Conservation (phyloP, 2,329 filamentous ascomycete species). For the Botrytis medusae region DNA sequence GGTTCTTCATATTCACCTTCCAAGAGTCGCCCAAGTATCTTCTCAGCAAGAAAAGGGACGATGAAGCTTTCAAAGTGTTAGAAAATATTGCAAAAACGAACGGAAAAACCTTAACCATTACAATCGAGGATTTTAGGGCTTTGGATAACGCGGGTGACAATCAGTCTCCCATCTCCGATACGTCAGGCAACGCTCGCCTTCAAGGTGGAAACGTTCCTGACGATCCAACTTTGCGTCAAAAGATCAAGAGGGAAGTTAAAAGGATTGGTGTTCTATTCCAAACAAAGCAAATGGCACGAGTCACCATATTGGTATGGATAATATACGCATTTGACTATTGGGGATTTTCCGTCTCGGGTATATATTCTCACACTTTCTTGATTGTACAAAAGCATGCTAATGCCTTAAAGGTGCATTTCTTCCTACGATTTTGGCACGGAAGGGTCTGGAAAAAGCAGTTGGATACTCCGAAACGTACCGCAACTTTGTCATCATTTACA, state of each 20-base stretch:
- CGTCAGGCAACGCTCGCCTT: neutral
- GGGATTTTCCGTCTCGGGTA: conserved; percentile 46
- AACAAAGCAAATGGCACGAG: conserved; percentile 43
- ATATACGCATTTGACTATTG: conserved; percentile 53
- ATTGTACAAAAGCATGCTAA: conserved; percentile 3
- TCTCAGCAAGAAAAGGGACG: conserved; percentile 54
- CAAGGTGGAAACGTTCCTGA: neutral
- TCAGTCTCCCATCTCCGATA: neutral
- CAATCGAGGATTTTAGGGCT: conserved; percentile 18
- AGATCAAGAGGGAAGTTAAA: conserved; percentile 38
- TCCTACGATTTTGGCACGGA: conserved; percentile 39
- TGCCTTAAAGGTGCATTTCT: conserved; percentile 43
- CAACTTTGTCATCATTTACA: conserved; percentile 42
- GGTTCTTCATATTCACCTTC: conserved; percentile 57
- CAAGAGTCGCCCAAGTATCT: conserved; percentile 59
- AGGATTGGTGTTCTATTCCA: conserved; percentile 49
- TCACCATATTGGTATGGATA: conserved; percentile 51
- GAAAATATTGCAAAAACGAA: conserved; percentile 56
- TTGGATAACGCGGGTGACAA: neutral
- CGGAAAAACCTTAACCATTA: conserved; percentile 17
- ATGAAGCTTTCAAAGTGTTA: conserved; percentile 53
- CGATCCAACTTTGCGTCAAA: neutral
- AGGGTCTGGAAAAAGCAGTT: conserved; percentile 34
- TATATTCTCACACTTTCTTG: conserved; percentile 37
- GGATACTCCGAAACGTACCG: conserved; percentile 39